Base-by-base conservation (phyloP, 768 basidiomycete species). In the Psilocybe cyanescens region DNA sequence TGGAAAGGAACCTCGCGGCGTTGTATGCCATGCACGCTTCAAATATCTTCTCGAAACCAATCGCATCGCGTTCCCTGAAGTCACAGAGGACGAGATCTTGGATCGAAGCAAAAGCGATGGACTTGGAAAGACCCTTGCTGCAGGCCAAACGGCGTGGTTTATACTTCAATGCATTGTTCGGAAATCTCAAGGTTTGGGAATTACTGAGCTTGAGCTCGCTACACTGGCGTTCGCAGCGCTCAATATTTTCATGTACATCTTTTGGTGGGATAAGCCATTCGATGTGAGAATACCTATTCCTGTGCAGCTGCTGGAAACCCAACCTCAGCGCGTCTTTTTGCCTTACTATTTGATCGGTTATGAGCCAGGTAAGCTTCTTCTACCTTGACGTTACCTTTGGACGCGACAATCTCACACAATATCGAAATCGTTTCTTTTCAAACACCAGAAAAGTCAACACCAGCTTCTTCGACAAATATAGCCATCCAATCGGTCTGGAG, bases 201-300 rank as follows among this genome's bases (percentile, higher is more conserved):
- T 73, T 5, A 74, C 73, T 1, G 69, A 74, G 30, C 69, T 78
- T n/a, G 75, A 79, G 57, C 55, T 76, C 8, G 59, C 68, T 17
- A 79, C 78, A 0, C 19, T 76, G 41, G 74, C 72, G 1, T 72
- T 74, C 29, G 73, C 71, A 3, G 57, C 66, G 2, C 53, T 76
- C 19, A 74, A 71, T 37, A 62, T 66, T 2, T 39, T 71, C 17
- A 71, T 64, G 44, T 77, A 74, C 58, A 31, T 55, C 1, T 53
- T 75, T 4, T 78, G 78, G 77, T 76, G 73, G 75, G 49, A 70
- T 28, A 79, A 79, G 55, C 78, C 76, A 1, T 65, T 72, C 3
- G 67, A 74, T 63, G 68, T 78, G 0, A 55, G 60, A 2, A 41
- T 60, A 7, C 71, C 67, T 2, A 62, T 76, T 33, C 52, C 50